A percentile compares a stretch with the other conserved stretches of the same genome.
Evolutionary conservation across 306 rosid species (phyloP).

Genomic region (Nissolia schottii): DNA sequence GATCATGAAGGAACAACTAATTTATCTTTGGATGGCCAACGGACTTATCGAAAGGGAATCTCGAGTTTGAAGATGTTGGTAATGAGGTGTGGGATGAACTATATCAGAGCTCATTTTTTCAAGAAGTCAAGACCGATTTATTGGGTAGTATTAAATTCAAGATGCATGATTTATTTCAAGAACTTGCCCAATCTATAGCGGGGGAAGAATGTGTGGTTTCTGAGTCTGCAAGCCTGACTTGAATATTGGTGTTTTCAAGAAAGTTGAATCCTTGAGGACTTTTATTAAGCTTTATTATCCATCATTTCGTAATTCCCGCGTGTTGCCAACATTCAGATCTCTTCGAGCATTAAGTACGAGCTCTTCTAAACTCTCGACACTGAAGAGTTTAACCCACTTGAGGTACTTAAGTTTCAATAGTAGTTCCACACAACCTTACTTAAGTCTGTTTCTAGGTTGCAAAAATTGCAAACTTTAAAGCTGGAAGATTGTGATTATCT

Average conservation of each 20-base stretch:
- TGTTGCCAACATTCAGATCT: no score
- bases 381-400: not conserved
- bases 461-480: not conserved
- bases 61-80: slow-evolving; percentile 26
- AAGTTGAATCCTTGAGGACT: slow-evolving; percentile 12
- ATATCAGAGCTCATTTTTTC: slow-evolving; percentile 18
- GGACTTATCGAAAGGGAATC: not conserved
- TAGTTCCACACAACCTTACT: not conserved
- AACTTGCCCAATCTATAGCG: no score
- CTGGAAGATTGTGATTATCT: rapidly evolving
- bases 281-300: not conserved
- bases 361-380: not conserved
- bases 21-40: slow-evolving; percentile 33
- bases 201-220: not conserved
- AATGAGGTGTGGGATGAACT: slow-evolving; percentile 16
- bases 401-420: not conserved
- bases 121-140: not conserved
- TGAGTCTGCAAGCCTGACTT: not conserved
- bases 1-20: not conserved
- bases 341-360: not conserved
- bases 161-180: slow-evolving; percentile 33
- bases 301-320: no score
- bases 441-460: not conserved
- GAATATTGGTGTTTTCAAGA: not conserved
- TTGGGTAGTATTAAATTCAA: not conserved